phyloP scores from a whole-genome alignment of 2,329 filamentous ascomycete genomes.

The Nakataea oryzae region DNA sequence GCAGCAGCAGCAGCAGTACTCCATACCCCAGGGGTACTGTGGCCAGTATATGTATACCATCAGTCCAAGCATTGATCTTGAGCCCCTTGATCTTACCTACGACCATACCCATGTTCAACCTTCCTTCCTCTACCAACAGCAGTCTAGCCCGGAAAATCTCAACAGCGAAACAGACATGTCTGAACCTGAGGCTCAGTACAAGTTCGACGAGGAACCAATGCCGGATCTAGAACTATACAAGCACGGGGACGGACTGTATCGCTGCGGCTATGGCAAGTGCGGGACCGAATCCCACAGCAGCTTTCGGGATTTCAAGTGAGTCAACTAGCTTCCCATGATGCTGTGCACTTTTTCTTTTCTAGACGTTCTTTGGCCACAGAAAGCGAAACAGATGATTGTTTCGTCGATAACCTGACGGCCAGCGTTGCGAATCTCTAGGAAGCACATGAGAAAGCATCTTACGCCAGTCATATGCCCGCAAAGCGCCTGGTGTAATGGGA shows the following conservation, averaged over 20 bases:
- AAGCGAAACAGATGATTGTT: too few species aligned
- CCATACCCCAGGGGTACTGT: too few species aligned
- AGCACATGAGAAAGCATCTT: not conserved
- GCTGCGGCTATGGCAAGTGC: not conserved
- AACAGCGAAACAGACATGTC: not conserved
- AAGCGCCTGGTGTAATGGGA: not conserved
- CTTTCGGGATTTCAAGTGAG: not conserved
- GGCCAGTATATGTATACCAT: not conserved
- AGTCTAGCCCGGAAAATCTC: too few species aligned
- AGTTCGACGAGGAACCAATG: not conserved
- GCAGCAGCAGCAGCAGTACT: not conserved
- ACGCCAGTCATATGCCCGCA: not conserved
- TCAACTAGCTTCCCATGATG: not conserved
- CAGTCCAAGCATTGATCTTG: too few species aligned
- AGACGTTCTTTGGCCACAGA: too few species aligned
- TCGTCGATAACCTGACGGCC: not conserved
- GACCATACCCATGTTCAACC: not conserved
- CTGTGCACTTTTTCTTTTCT: too few species aligned
- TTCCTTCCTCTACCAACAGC: not conserved
- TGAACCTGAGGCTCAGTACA: not conserved
- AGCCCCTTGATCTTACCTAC: too few species aligned
- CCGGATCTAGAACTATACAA: not conserved
- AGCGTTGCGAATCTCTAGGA: not conserved
- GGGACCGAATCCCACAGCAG: not conserved
- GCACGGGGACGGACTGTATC: not conserved